Conservation (phyloP, 2,329 filamentous ascomycete genomes). For the Sporothrix pseudoabietina region DNA sequence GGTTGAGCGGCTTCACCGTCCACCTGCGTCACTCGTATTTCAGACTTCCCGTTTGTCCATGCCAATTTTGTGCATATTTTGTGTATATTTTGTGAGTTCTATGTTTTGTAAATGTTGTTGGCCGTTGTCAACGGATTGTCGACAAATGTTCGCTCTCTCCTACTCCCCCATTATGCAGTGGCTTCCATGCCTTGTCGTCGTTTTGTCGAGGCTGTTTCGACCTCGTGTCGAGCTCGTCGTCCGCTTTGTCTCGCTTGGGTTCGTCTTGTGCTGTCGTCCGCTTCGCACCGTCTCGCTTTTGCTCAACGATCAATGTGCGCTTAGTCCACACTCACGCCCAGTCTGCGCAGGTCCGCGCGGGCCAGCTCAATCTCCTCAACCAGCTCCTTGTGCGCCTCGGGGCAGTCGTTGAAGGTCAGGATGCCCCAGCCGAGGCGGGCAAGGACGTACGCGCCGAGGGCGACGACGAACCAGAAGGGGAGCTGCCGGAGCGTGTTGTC, state of each 20-base stretch:
- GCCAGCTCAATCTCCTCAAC: conserved; percentile 81
- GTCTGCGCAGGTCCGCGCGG: conserved; percentile 69
- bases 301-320: neutral
- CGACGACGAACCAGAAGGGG: conserved; percentile 88
- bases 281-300: neutral
- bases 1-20: too few species aligned
- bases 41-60: neutral
- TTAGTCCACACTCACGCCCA: conserved; percentile 79
- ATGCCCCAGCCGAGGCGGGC: conserved; percentile 91
- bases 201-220: neutral
- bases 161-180: neutral
- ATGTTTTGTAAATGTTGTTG: neutral
- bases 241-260: neutral
- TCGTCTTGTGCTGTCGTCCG: neutral
- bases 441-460: conserved; percentile 88
- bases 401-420: conserved; percentile 94
- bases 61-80: neutral
- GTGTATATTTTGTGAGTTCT: neutral
- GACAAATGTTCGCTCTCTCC: neutral
- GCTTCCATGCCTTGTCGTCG: neutral
- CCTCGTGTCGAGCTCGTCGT: too few species aligned
- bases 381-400: conserved; percentile 84
- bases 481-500: conserved; percentile 57
- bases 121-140: neutral
- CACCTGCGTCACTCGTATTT: neutral